Conservation (phyloP, 805 yeast genomes). For the Candida odintsovae region DNA sequence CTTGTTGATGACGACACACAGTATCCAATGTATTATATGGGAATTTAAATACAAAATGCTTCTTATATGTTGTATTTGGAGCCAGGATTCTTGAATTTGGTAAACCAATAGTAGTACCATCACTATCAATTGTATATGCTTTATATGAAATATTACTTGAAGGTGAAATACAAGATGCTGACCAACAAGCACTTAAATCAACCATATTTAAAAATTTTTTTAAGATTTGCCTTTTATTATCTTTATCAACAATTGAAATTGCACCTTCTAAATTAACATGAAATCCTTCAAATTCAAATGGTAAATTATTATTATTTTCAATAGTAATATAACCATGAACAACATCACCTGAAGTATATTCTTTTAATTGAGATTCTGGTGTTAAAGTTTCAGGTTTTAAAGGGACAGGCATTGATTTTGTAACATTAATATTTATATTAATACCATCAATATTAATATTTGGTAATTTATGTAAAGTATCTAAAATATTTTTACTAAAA, state of each 20-base stretch:
- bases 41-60: slow-evolving; percentile 52
- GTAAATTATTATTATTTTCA: slow-evolving; percentile 39
- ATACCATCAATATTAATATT: slow-evolving; percentile 28
- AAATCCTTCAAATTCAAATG: slow-evolving; percentile 58
- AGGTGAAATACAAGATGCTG: slow-evolving; percentile 46
- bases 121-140: slow-evolving; percentile 40
- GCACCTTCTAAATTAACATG: slow-evolving; percentile 43
- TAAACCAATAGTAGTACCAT: slow-evolving; percentile 44
- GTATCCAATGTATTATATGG: slow-evolving; percentile 50
- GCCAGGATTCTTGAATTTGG: slow-evolving; percentile 42
- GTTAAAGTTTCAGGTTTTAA: slow-evolving; percentile 19
- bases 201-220: slow-evolving; percentile 56
- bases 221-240: slow-evolving; percentile 28
- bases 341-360: slow-evolving; percentile 63
- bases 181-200: slow-evolving; percentile 50
- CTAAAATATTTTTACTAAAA: slow-evolving; percentile 33
- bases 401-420: slow-evolving; percentile 45
- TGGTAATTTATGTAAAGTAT: slow-evolving; percentile 45
- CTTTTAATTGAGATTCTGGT: slow-evolving; percentile 35
- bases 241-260: slow-evolving; percentile 26
- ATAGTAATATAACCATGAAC: slow-evolving; percentile 54
- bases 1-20: slow-evolving; percentile 41
- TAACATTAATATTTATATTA: slow-evolving; percentile 43
- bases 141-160: slow-evolving; percentile 43
- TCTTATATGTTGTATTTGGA: slow-evolving; percentile 47